These are phyloP conservation scores for Blastobotrys terrestris DNA, from an alignment of 805 yeast genomes.

Conservation along the genomic window DNA sequence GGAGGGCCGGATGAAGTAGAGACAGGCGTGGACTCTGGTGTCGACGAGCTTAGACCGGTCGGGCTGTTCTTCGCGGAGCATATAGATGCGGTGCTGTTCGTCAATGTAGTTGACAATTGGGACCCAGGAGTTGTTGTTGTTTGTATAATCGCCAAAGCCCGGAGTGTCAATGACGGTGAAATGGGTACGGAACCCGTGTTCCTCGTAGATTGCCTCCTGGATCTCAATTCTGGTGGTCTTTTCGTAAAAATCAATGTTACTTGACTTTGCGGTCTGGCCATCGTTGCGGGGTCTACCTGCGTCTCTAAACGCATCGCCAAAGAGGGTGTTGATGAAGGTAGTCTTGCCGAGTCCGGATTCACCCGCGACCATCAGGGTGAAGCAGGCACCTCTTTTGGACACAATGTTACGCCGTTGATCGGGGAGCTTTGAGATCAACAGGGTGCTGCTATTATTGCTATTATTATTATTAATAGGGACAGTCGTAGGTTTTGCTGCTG, in stretches of 20 bases:
- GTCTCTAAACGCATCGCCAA: conserved; percentile 43
- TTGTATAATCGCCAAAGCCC: conserved; percentile 87
- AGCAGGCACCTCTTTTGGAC: conserved; percentile 51
- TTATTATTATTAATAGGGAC: background rate
- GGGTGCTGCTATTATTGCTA: background rate
- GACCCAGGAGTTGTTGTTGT: conserved; percentile 80
- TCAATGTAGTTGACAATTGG: conserved; percentile 84
- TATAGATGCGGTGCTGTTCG: conserved; percentile 80
- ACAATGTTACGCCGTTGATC: conserved; percentile 40
- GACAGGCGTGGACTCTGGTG: conserved; percentile 82
- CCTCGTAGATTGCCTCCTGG: conserved; percentile 69
- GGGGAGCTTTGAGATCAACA: background rate
- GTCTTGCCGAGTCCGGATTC: conserved; percentile 87
- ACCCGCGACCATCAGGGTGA: conserved; percentile 69
- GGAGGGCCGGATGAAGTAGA: conserved; percentile 86
- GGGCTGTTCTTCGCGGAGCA: conserved; percentile 95
- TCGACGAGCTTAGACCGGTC: conserved; percentile 48
- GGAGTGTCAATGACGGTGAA: conserved; percentile 87
- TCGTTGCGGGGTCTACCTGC: conserved; percentile 33
- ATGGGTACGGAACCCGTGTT: conserved; percentile 70
- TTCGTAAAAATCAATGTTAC: conserved; percentile 38
- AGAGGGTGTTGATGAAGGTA: conserved; percentile 81
- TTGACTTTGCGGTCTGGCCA: background rate
- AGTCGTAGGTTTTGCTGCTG: background rate
- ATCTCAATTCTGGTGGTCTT: conserved; percentile 47